Evolutionary conservation across 1,284 basidiomycete genomes (phyloP).

Genomic region (Ustilago crameri): DNA sequence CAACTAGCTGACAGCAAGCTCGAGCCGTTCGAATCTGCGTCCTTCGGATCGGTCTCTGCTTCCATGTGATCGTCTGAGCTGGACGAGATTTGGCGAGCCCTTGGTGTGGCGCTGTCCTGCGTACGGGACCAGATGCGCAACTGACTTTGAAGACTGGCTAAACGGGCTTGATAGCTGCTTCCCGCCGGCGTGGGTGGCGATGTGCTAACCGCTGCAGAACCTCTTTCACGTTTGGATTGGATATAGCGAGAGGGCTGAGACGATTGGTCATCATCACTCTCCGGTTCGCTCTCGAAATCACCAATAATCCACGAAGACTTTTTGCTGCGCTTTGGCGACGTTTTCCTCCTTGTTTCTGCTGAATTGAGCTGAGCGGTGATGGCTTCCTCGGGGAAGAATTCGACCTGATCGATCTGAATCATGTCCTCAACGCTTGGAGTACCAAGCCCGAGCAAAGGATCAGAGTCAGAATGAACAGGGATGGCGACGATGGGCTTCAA

Average conservation of each 20-base stretch:
- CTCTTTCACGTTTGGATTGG: slow-evolving; percentile 1
- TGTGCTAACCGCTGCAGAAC: slow-evolving; percentile 13
- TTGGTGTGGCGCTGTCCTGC: neutral
- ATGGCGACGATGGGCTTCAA: slow-evolving; percentile 33
- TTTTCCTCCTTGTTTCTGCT: slow-evolving; percentile 14
- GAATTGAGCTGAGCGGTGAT: slow-evolving; percentile 24
- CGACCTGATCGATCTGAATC: slow-evolving; percentile 41
- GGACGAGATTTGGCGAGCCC: slow-evolving; percentile 28
- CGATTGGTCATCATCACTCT: slow-evolving; percentile 28
- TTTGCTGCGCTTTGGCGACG: slow-evolving; percentile 28
- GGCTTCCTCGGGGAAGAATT: slow-evolving; percentile 36
- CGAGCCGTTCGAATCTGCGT: slow-evolving; percentile 11
- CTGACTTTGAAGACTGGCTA: slow-evolving; percentile 43
- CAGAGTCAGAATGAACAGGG: slow-evolving; percentile 29
- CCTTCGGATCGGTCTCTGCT: slow-evolving; percentile 13
- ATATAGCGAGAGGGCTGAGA: neutral
- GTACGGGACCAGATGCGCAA: slow-evolving; percentile 43
- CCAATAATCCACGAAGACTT: slow-evolving; percentile 49
- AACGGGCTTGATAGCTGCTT: slow-evolving; percentile 42
- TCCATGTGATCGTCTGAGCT: slow-evolving; percentile 28
- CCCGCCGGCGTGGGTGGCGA: slow-evolving; percentile 16
- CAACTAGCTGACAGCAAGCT: slow-evolving; percentile 47
- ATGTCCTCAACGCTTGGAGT: slow-evolving; percentile 44
- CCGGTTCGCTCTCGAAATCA: slow-evolving; percentile 45
- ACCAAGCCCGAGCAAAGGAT: slow-evolving; percentile 28